These are phyloP conservation scores for Paxillus involutus DNA, from an alignment of 768 basidiomycete species.

Conservation along the genomic window DNA sequence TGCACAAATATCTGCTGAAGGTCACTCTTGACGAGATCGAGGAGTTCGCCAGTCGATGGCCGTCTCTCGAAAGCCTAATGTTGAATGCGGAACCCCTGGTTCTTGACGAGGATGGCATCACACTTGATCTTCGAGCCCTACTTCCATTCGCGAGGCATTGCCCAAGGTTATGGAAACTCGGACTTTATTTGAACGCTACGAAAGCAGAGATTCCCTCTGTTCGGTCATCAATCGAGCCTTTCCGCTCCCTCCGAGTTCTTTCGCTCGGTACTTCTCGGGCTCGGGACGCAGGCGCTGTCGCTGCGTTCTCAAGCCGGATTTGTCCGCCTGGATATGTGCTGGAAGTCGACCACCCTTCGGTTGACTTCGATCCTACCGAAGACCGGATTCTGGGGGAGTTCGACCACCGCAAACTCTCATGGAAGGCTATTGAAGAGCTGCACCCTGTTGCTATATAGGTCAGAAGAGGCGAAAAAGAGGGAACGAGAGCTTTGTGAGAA, in stretches of 20 bases:
- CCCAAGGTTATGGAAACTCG: slow-evolving; percentile 35
- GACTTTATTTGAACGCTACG: slow-evolving; percentile 38
- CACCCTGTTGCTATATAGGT: too few species aligned
- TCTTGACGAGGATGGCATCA: slow-evolving; percentile 9
- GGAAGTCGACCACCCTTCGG: slow-evolving; percentile 14
- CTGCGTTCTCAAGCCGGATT: slow-evolving; percentile 54
- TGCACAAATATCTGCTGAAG: slow-evolving; percentile 29
- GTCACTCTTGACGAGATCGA: slow-evolving; percentile 45
- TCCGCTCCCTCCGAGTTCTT: slow-evolving; percentile 26
- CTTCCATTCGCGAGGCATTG: slow-evolving; percentile 42
- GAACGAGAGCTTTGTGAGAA: not conserved
- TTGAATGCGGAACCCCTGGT: slow-evolving; percentile 49
- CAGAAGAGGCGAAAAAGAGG: too few species aligned
- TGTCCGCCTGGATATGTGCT: slow-evolving; percentile 44
- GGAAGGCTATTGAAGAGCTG: too few species aligned
- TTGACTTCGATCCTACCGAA: too few species aligned
- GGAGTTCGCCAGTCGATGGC: slow-evolving; percentile 45
- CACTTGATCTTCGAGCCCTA: slow-evolving; percentile 39
- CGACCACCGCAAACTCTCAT: too few species aligned
- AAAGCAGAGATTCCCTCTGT: slow-evolving; percentile 15
- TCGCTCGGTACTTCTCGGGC: slow-evolving; percentile 53
- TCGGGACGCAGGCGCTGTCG: slow-evolving; percentile 39
- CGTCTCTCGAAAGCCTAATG: slow-evolving; percentile 41
- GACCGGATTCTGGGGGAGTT: too few species aligned
- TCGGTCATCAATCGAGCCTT: slow-evolving; percentile 11